A percentile compares a stretch with the other conserved stretches of the same genome.
These are phyloP conservation scores for Lagerstroemia speciosa DNA, from an alignment of 345 rosid species.

Conservation along the genomic window DNA sequence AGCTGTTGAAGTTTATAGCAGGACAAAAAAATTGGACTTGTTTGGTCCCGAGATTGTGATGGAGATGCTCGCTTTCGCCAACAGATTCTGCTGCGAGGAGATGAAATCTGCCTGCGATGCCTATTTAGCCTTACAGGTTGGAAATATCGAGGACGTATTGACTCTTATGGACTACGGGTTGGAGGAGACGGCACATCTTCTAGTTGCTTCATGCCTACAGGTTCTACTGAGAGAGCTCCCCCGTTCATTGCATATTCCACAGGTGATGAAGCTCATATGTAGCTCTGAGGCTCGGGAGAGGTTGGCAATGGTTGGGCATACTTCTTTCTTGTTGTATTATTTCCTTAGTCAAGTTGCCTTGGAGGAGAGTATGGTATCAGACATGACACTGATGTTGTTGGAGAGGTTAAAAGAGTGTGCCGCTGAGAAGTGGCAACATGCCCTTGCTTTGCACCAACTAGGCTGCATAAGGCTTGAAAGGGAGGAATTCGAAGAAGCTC, in stretches of 20 bases:
- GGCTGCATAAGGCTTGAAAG: slow-evolving; percentile 69
- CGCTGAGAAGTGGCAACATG: slow-evolving; percentile 60
- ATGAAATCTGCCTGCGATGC: slow-evolving; percentile 71
- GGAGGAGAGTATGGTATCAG: slow-evolving; percentile 44
- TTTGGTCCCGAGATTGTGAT: slow-evolving; percentile 52
- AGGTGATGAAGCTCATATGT: slow-evolving; percentile 52
- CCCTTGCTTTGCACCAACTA: slow-evolving; percentile 66
- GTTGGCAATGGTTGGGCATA: slow-evolving; percentile 44
- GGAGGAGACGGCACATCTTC: slow-evolving; percentile 59
- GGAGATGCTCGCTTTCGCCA: slow-evolving; percentile 71
- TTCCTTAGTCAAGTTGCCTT: slow-evolving; percentile 76
- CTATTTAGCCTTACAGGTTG: slow-evolving; percentile 56
- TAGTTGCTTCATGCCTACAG: slow-evolving; percentile 84
- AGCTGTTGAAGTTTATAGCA: slow-evolving; percentile 64
- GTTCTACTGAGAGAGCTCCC: slow-evolving; percentile 74
- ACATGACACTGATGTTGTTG: slow-evolving; percentile 38
- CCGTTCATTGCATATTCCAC: slow-evolving; percentile 31
- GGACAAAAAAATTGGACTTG: slow-evolving; percentile 46
- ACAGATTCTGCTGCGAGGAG: slow-evolving; percentile 81
- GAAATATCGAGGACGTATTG: slow-evolving; percentile 48
- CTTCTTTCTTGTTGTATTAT: slow-evolving; percentile 70
- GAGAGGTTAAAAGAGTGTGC: slow-evolving; percentile 65
- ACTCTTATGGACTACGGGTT: slow-evolving; percentile 61
- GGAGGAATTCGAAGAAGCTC: slow-evolving; percentile 48
- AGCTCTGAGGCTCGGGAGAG: slow-evolving; percentile 51